phyloP scores from a whole-genome alignment of 495 filamentous ascomycete species.

The Cercophora sp. region DNA sequence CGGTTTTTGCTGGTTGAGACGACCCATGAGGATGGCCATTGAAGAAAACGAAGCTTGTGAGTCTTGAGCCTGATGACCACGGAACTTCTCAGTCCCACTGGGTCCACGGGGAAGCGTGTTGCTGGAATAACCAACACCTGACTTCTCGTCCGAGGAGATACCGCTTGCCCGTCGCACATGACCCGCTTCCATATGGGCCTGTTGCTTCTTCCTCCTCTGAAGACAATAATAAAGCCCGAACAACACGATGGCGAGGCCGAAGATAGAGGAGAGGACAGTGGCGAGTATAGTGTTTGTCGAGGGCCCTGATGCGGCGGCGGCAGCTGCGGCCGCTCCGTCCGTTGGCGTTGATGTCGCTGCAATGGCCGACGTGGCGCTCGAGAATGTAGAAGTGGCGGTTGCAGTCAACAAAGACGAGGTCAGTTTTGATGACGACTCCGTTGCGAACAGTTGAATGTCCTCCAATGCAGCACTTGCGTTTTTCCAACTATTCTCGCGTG shows the following conservation, averaged over 20 bases:
- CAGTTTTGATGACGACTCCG: conserved; percentile 32
- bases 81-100: conserved; percentile 30
- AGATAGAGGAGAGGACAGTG: conserved; percentile 71
- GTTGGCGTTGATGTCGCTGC: conserved; percentile 1
- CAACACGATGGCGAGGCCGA: conserved; percentile 68
- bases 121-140: conserved; percentile 45
- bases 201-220: conserved; percentile 49
- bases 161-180: conserved; percentile 49
- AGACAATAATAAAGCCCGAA: conserved; percentile 64
- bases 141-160: conserved; percentile 47
- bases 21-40: conserved; percentile 54
- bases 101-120: conserved; percentile 52
- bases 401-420: conserved; percentile 35
- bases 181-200: conserved; percentile 43
- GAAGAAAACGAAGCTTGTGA: conserved; percentile 52
- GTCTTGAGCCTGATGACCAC: conserved; percentile 42
- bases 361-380: conserved; percentile 15
- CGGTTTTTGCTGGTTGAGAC: conserved; percentile 38
- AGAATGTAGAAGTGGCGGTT: conserved; percentile 32
- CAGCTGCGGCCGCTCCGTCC: conserved; percentile 27
- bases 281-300: conserved; percentile 58
- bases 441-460: conserved; percentile 33
- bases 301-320: conserved; percentile 29
- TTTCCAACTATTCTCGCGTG: conserved; percentile 72
- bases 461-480: conserved; percentile 67